A percentile compares a stretch with the other conserved stretches of the same genome.
Evolutionary conservation across 2,329 filamentous ascomycete genomes (phyloP).

Genomic region (Periconia sp.): DNA sequence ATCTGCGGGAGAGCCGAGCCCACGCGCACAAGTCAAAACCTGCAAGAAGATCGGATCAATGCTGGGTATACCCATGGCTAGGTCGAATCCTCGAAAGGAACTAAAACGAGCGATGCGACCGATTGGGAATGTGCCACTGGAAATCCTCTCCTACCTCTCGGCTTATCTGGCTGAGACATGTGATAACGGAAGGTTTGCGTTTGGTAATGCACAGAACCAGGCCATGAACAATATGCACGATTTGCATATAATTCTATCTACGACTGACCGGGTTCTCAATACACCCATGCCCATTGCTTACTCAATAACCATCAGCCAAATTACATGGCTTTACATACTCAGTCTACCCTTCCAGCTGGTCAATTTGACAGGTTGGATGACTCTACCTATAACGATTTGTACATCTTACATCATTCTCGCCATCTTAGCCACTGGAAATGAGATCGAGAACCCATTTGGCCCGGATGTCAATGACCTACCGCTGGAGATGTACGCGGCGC

Average conservation of each 20-base stretch:
- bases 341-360: conserved; percentile 79
- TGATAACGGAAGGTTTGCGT: conserved; percentile 54
- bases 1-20: too few species aligned
- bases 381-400: conserved; percentile 46
- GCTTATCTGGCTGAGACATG: conserved; percentile 69
- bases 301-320: conserved; percentile 82
- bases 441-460: conserved; percentile 87
- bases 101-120: conserved; percentile 76
- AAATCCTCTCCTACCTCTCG: conserved; percentile 76
- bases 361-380: not conserved
- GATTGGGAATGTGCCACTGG: conserved; percentile 80
- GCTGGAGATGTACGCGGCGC: conserved; percentile 73
- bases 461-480: conserved; percentile 77
- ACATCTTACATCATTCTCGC: conserved; percentile 85
- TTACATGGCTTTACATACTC: conserved; percentile 83
- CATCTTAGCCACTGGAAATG: conserved; percentile 74
- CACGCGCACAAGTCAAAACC: conserved; percentile 14
- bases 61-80: conserved; percentile 76
- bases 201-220: conserved; percentile 64
- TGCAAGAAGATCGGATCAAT: conserved; percentile 72
- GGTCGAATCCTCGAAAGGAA: conserved; percentile 77
- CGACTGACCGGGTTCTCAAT: conserved; percentile 78
- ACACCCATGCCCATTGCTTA: conserved; percentile 85
- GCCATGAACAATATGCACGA: conserved; percentile 67
- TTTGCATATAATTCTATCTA: conserved; percentile 59